Base-by-base conservation (phyloP, 1,139 yeast species). In the Yamadazyma jaroonii region DNA sequence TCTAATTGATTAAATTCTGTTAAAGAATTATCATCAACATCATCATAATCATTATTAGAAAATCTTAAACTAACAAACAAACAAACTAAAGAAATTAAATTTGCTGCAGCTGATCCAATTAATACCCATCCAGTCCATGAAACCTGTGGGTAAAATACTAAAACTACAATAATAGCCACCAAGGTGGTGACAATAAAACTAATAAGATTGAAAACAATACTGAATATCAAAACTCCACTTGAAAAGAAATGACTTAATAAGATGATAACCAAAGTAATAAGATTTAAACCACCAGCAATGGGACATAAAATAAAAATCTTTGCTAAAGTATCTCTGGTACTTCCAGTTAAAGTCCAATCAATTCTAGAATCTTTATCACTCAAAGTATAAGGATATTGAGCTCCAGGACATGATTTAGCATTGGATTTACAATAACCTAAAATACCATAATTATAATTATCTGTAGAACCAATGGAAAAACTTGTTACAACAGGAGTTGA, bases 301-400 rank as follows among this genome's bases (percentile, higher is more conserved):
- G 95, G 95, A 47, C 85, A 89, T 13, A 87, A 78, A 32, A 90
- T 77, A 39, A 92, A 70, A 33, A 87, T 69, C 46, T 80, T 79
- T 3, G 94, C 82, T 37, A 90, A 73, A 2, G 79, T 70, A 44
- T 73, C 74, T 48, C 96, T 71, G 1, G 88, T 81, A 31, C 40
- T 24, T 2, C 38, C 20, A 12, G 48, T 43, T 39, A 65, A 53
- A 3, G 53, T 31, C 70, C 71, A 67, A 42, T 49, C 49, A 13
- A 36, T 22, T 11, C 47, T 28, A 10, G 50, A 41, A 11, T 49
- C 44, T 15, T 50, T 54, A 17, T 50, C 49, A 26, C 59, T 49
- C 13, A 62, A 45, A 2, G 36, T 29, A 38, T 65, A 56, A 2
- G 77, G 77, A 44, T 61, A 71, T n/a, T 53, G 39, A 4, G 68